Percentiles rank a stretch among this genome's conserved stretches.
These are phyloP conservation scores for Syzygium syzygioides DNA, from an alignment of 441 rosid species.

Conservation along the genomic window DNA sequence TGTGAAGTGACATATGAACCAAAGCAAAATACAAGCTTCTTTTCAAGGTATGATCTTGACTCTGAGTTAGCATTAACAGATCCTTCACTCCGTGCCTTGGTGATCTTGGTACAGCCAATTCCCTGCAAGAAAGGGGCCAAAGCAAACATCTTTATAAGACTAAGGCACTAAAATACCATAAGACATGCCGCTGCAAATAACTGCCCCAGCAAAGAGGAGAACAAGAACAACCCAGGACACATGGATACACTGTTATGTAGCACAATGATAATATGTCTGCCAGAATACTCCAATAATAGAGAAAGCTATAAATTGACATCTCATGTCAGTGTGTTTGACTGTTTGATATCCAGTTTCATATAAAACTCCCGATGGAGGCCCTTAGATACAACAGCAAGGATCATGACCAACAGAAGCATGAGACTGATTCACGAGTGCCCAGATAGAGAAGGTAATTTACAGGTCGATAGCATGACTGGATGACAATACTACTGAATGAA, in stretches of 20 bases:
- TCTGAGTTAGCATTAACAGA: slow-evolving; percentile 59
- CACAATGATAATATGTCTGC: neutral
- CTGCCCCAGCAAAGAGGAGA: neutral
- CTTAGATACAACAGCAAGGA: neutral
- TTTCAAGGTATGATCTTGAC: slow-evolving; percentile 94
- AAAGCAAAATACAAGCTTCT: slow-evolving; percentile 94
- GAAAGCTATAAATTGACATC: neutral
- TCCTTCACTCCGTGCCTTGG: slow-evolving; percentile 63
- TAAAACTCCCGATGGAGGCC: neutral
- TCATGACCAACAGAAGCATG: neutral
- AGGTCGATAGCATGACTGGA: neutral
- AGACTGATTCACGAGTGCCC: neutral
- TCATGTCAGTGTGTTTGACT: neutral
- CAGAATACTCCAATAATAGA: neutral
- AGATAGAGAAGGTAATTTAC: neutral
- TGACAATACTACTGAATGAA: neutral
- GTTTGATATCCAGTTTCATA: neutral
- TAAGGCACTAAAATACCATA: neutral
- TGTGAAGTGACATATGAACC: slow-evolving; percentile 86
- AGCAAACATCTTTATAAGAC: neutral
- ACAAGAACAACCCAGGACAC: neutral
- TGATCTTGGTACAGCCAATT: slow-evolving; percentile 91
- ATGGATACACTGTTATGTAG: neutral
- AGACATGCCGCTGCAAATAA: neutral
- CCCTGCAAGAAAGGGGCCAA: slow-evolving; percentile 39